A percentile compares a stretch with the other conserved stretches of the same genome.
Evolutionary conservation across 225 moss, liverwort and hornwort genomes (phyloP).

Genomic region (Lunularia cruciata): DNA sequence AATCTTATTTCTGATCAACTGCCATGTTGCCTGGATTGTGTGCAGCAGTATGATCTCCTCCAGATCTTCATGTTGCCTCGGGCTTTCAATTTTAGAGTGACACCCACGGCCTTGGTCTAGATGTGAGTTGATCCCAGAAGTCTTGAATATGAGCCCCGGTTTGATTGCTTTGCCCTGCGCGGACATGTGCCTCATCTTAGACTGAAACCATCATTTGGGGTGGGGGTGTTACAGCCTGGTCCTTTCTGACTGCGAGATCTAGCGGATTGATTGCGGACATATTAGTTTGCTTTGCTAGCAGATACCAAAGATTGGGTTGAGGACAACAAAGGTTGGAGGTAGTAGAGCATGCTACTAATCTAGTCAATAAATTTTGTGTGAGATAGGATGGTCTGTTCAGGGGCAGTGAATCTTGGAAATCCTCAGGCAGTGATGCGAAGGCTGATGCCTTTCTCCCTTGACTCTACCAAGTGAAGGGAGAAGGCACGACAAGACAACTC

Average conservation of each 20-base stretch:
- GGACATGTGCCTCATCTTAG: slow-evolving; percentile 7
- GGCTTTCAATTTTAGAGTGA: slow-evolving; percentile 10
- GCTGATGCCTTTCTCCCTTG: not conserved
- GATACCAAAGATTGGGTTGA: too few species aligned
- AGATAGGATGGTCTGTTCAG: slow-evolving; percentile 17
- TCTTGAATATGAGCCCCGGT: not conserved
- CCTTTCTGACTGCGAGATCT: not conserved
- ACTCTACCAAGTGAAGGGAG: not conserved
- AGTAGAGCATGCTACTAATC: slow-evolving; percentile 2
- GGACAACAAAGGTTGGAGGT: not conserved
- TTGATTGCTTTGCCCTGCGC: not conserved
- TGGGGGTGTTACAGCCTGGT: not conserved
- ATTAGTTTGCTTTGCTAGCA: too few species aligned
- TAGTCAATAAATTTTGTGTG: slow-evolving; percentile 20
- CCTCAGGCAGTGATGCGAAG: slow-evolving; percentile 10
- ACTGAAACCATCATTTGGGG: not conserved
- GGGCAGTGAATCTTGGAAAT: slow-evolving; percentile 11
- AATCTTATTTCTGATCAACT: slow-evolving; percentile 12
- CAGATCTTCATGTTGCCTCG: slow-evolving; percentile 17
- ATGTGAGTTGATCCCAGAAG: slow-evolving; percentile 1
- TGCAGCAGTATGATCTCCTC: slow-evolving; percentile 16
- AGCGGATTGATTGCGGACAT: not conserved
- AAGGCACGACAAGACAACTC: slow-evolving; percentile 2
- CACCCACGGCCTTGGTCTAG: slow-evolving; percentile 11
- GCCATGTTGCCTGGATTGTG: slow-evolving; percentile 10